Base-by-base conservation (phyloP, 768 basidiomycete genomes). In the Leccinum longicurvipes region DNA sequence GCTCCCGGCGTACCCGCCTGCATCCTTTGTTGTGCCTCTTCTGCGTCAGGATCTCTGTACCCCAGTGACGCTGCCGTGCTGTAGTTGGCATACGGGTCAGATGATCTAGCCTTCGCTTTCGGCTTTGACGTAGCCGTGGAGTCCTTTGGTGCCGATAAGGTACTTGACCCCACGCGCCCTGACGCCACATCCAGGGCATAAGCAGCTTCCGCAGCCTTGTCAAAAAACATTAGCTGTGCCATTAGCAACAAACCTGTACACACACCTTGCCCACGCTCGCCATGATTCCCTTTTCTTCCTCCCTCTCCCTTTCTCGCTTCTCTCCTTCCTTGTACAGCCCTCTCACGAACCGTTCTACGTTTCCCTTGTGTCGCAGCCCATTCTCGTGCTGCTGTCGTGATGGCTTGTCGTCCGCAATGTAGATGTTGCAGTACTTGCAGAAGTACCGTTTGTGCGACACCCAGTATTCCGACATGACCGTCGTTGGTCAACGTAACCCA, bases 341-440 rank as follows among this genome's bases (percentile, higher is more conserved):
- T 23, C 94, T 79, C 55, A 98, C 89, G 73, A 88, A 97, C 17
- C 95, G 81, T 65, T 99, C 96, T 56, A 89, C 84, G 69, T 91
- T 97, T 45, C 96, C 97, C 67, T 95, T 89, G 76, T 99, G 97
- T 29, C 91, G 83, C 45, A 98, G 74, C 41, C 97, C 97, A 60
- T 83, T 90, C 73, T 98, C 97, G 67, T 99, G 97, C 52, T 92
- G 92, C 60, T 83, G 79, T 50, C 91, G 81, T 1, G 96, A 98
- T 57, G 97, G 89, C 10, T 79, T 92, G 78, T 99, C 96, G 74
- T 99, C 97, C 51, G 93, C 83, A 58, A 99, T 98, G 76, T 87
- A 98, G 60, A 93, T 93, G 50, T 93, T 90, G 77, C 97, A 98
- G 77, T 98, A 98, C 70, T 94, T 93, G 85, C 94, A 97, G 69